Base-by-base conservation (phyloP, 2,329 filamentous ascomycete species). In the Diplodia scrobiculata region DNA sequence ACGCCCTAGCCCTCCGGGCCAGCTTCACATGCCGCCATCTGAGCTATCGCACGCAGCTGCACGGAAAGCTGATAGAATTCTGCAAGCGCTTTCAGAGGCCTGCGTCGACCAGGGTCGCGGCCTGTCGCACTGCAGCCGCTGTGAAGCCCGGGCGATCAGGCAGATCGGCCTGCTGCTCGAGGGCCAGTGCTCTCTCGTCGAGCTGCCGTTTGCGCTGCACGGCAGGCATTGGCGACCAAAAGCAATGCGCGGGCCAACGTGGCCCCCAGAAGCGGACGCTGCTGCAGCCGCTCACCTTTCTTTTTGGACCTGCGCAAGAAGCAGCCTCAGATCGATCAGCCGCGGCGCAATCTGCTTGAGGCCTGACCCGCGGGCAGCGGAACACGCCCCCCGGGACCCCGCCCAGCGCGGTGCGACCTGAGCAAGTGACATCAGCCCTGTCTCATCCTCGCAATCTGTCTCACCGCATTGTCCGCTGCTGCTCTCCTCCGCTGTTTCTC, bases 121-220 rank as follows among this genome's bases (percentile, higher is more conserved):
- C 59, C 48, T 63, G 59, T 63, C 29, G 45, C 48, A 63, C 59
- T 25, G 59, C 59, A 52, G 59, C 59, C 45, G 59, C 59, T 32
- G 58, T 62, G 58, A 50, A 62, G 58, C 58, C 58, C 58, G 59
- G 59, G n/a, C 59, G 59, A 63, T 63, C 59, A 51, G 48, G 45
- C 59, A 51, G 59, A 63, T 63, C 59, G 54, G 36, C 29, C 32
- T 38, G 52, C 32, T 38, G 52, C 51, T 34, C 32, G 51, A 29
- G 32, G 53, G 53, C 53, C 53, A 45, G 53, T 58, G 53, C 53
- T 45, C 7, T 55, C 53, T 55, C 54, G 54, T 59, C 54, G 54
- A 47, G 13, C 54, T 59, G 54, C 54, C 54, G 54, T 59, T 59
- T 59, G 54, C 54, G 17, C 54, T 21, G 36, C 38, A 47, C 54